Conservation (phyloP, 257 asterid species). For the Anisodus acutangulus region DNA sequence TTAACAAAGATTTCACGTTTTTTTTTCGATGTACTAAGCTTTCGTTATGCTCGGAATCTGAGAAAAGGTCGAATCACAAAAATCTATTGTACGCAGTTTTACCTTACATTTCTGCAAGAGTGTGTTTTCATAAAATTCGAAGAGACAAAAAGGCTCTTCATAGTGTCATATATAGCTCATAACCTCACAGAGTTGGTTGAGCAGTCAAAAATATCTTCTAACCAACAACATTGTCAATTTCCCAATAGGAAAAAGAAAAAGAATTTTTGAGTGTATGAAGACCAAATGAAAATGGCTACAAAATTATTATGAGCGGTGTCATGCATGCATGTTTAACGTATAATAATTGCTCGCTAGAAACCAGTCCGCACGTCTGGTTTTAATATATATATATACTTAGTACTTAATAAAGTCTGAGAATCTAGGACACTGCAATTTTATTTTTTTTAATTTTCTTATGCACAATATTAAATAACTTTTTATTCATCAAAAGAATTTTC, state of each 20-base stretch:
- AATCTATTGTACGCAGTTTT: no score
- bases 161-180: no score
- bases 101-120: no score
- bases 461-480: neutral
- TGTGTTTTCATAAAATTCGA: no score
- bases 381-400: no score
- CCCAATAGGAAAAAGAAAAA: neutral
- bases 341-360: neutral
- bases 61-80: no score
- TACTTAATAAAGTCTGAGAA: neutral
- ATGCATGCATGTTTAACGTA: constrained; percentile 29
- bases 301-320: neutral
- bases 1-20: no score
- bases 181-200: neutral
- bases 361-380: constrained; percentile 9
- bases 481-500: neutral
- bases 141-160: no score
- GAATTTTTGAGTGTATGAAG: no score
- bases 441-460: neutral
- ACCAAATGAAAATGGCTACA: neutral
- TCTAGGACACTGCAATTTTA: neutral
- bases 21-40: no score
- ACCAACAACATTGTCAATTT: no score
- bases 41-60: no score
- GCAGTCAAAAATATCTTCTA: neutral